Evolutionary conservation across 2,329 filamentous ascomycete species (phyloP).

Genomic region (Endoconidiophora laricicola): DNA sequence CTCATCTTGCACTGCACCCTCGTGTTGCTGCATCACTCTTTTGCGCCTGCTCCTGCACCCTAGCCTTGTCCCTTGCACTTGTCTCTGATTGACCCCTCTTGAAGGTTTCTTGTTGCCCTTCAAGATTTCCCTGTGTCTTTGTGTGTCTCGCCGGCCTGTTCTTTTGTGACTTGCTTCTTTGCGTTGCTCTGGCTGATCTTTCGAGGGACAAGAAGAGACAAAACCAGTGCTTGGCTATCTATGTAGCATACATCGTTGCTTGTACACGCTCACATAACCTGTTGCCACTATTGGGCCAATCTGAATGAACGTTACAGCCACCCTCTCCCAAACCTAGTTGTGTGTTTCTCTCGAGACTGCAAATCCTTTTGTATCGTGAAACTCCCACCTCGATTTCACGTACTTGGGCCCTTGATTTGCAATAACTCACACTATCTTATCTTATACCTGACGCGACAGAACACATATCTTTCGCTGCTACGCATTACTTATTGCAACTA

Average conservation of each 20-base stretch:
- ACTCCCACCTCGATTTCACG: too few species aligned
- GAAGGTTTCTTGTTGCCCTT: not conserved
- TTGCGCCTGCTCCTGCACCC: too few species aligned
- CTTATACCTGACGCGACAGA: too few species aligned
- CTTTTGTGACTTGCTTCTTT: not conserved
- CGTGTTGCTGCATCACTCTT: too few species aligned
- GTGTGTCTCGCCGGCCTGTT: not conserved
- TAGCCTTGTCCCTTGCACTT: too few species aligned
- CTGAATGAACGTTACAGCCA: not conserved
- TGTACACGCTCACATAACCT: too few species aligned
- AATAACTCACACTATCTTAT: not conserved
- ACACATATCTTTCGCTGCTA: too few species aligned
- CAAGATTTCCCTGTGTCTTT: not conserved
- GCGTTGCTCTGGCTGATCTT: too few species aligned
- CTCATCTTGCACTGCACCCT: too few species aligned
- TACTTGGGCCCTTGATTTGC: not conserved
- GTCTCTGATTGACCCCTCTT: not conserved
- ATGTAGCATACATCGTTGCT: not conserved
- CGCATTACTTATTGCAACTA: too few species aligned
- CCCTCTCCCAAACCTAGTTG: not conserved
- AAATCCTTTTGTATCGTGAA: not conserved
- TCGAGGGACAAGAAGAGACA: not conserved
- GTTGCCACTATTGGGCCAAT: not conserved
- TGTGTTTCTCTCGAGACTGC: not conserved
- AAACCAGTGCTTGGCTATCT: not conserved